These are phyloP conservation scores for Kwoniella shandongensis DNA, from an alignment of 768 basidiomycete species.

Conservation along the genomic window DNA sequence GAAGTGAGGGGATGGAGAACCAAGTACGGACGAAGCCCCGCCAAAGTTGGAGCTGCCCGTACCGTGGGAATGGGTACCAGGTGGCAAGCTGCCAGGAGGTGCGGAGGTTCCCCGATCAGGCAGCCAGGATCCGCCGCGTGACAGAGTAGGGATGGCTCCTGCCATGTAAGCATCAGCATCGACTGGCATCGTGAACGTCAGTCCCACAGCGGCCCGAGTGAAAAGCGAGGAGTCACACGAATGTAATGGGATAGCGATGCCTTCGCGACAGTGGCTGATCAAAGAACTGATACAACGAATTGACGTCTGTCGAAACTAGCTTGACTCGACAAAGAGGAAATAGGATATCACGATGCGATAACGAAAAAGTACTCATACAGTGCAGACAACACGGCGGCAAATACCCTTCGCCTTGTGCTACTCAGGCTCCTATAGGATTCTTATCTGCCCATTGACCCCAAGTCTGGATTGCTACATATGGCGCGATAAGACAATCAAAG, in stretches of 20 bases:
- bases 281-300: too few species aligned
- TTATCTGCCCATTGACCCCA: too few species aligned
- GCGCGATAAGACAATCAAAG: slow-evolving; percentile 9
- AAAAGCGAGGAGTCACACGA: neutral
- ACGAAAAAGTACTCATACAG: too few species aligned
- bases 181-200: slow-evolving; percentile 37
- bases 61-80: neutral
- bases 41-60: neutral
- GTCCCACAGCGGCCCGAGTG: too few species aligned
- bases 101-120: slow-evolving; percentile 5
- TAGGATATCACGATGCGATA: too few species aligned
- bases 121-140: slow-evolving; percentile 40
- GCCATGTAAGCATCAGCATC: slow-evolving; percentile 44
- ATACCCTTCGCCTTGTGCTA: too few species aligned
- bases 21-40: neutral
- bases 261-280: too few species aligned
- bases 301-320: too few species aligned
- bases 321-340: too few species aligned
- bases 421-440: too few species aligned
- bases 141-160: slow-evolving; percentile 38
- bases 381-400: too few species aligned
- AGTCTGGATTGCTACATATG: neutral
- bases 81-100: neutral
- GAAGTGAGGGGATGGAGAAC: slow-evolving; percentile 3
- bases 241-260: neutral